These are phyloP conservation scores for Curvularia eragrostidis DNA, from an alignment of 2,329 filamentous ascomycete genomes.

Conservation along the genomic window DNA sequence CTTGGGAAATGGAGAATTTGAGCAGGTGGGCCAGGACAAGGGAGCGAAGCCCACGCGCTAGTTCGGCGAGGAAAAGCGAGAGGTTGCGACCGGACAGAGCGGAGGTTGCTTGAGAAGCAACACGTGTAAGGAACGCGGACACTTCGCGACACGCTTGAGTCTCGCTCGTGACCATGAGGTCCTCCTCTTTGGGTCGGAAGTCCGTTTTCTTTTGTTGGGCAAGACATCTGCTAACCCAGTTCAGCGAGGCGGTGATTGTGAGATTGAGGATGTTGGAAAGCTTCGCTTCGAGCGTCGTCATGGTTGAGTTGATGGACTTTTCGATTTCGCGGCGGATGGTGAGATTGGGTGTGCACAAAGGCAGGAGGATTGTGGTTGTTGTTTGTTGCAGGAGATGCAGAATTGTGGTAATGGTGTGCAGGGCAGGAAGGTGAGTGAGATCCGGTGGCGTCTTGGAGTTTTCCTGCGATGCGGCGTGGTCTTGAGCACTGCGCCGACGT, in stretches of 20 bases:
- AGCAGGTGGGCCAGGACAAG: conserved; percentile 93
- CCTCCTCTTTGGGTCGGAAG: conserved; percentile 82
- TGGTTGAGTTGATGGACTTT: conserved; percentile 75
- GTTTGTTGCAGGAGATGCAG: conserved; percentile 93
- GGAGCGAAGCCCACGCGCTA: conserved; percentile 77
- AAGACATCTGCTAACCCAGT: conserved; percentile 77
- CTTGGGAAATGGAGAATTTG: conserved; percentile 89
- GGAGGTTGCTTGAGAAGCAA: conserved; percentile 67
- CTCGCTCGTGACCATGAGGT: conserved; percentile 54
- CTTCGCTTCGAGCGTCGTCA: conserved; percentile 83
- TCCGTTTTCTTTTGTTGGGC: conserved; percentile 84
- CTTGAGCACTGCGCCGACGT: conserved; percentile 54
- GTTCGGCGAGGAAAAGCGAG: conserved; percentile 80
- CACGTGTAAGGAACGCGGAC: conserved; percentile 77
- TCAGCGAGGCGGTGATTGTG: conserved; percentile 74
- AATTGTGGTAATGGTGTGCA: conserved; percentile 84
- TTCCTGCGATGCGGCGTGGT: conserved; percentile 78
- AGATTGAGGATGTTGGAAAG: conserved; percentile 74
- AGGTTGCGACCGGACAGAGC: conserved; percentile 86
- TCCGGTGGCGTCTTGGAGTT: conserved; percentile 85
- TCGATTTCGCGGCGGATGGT: conserved; percentile 91
- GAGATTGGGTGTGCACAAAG: conserved; percentile 85
- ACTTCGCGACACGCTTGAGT: conserved; percentile 85
- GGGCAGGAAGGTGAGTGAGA: conserved; percentile 77
- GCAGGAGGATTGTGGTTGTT: conserved; percentile 87